Percentiles rank a stretch among this genome's conserved stretches.
Conservation (phyloP, 2,329 filamentous ascomycete species). For the Fusarium sacchari region DNA sequence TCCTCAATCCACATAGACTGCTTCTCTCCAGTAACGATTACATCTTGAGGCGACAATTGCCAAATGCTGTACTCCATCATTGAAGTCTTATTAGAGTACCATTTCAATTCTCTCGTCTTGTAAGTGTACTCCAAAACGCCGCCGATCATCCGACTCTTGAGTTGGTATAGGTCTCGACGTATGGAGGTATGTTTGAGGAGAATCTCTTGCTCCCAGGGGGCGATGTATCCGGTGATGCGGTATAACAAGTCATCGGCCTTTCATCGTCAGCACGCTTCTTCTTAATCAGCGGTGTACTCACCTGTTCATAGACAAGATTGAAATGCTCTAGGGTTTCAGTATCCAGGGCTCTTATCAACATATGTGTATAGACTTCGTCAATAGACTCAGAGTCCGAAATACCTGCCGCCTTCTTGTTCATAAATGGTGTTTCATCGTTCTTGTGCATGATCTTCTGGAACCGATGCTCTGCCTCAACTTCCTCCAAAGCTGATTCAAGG, state of each 20-base stretch:
- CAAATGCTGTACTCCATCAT: not conserved
- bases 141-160: accelerated
- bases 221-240: not conserved
- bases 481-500: not conserved
- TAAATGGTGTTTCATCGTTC: not conserved
- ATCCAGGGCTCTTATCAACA: not conserved
- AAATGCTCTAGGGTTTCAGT: accelerated
- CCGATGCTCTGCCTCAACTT: not conserved
- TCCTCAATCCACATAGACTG: not conserved
- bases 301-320: not conserved
- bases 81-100: not conserved
- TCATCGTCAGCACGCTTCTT: accelerated
- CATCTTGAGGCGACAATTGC: not conserved
- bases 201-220: not conserved
- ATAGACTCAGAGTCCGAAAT: not conserved
- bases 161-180: not conserved
- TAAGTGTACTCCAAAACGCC: not conserved
- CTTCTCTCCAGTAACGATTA: accelerated
- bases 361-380: not conserved
- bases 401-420: accelerated
- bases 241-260: not conserved
- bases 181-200: not conserved
- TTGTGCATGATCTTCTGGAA: not conserved
- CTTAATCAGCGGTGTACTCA: accelerated
- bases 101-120: not conserved